A percentile compares a stretch with the other conserved stretches of the same genome.
Conservation (phyloP, 2,329 filamentous ascomycete species). For the Ceratocystis alfenasii region DNA sequence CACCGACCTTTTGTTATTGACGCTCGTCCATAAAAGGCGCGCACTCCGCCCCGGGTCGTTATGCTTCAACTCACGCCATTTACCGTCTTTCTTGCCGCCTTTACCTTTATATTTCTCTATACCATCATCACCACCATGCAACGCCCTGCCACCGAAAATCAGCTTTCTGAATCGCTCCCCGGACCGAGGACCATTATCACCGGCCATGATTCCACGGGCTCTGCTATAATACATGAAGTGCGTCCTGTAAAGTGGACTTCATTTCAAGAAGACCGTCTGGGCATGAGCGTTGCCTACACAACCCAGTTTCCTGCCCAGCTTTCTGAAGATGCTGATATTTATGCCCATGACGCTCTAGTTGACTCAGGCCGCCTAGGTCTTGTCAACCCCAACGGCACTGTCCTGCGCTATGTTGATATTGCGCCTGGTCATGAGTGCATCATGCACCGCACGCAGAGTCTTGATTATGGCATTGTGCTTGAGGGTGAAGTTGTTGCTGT, state of each 20-base stretch:
- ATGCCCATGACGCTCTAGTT: constrained; percentile 29
- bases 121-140: constrained; percentile 5
- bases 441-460: constrained; percentile 42
- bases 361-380: constrained; percentile 27
- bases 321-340: constrained; percentile 33
- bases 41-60: neutral
- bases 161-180: constrained; percentile 18
- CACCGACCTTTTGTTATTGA: neutral
- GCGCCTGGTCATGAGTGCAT: constrained; percentile 31
- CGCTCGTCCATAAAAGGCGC: constrained; percentile 9
- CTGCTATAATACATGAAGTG: constrained; percentile 23
- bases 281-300: constrained; percentile 34
- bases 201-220: constrained; percentile 18
- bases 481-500: constrained; percentile 42
- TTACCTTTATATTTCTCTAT: constrained; percentile 14
- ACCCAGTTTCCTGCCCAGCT: constrained; percentile 34
- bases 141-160: constrained; percentile 17
- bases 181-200: constrained; percentile 22
- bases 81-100: constrained; percentile 9
- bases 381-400: constrained; percentile 31
- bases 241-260: constrained; percentile 23
- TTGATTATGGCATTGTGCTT: constrained; percentile 45
- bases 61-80: neutral
- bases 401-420: constrained; percentile 40
- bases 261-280: constrained; percentile 29